Evolutionary conservation across 108 stramenopile genomes (phyloP), one percentile per base, ranked within the genome.

Genomic region (Discostella stelligeroides): DNA sequence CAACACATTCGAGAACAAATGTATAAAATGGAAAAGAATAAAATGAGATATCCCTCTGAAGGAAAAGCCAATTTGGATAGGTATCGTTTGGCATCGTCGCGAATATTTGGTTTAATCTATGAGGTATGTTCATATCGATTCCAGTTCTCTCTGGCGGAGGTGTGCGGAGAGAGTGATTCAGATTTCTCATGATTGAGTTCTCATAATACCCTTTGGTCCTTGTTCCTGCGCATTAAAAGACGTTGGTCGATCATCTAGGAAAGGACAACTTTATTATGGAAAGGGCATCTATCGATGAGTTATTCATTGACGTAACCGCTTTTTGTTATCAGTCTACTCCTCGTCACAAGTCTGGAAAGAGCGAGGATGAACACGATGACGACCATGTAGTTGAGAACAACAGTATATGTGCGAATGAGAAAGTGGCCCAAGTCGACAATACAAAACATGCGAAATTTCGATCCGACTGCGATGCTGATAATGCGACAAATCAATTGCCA

Each of bases 41-140:
- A 54, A n/a, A 88, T 84, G 62, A 71, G 86, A 55, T 80, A 65
- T 25, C 76, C 85, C 17, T 37, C 45, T 13, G 85, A 90, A 75
- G 93, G 93, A 24, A 95, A 95, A 75, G 93, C 93, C 0, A 86
- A 81, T 65, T 83, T 95, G 60, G 89, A 95, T 76, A 79, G 93
- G 70, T 78, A 38, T 29, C 83, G 93, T 10, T 30, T 92, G 42
- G 93, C 93, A 12, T 89, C 88, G 49, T 63, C 76, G 51, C 69
- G 81, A 11, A 95, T 95, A 64, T 92, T 95, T 78, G 41, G 55
- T 2, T 69, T 87, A 7, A 87, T 94, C 42, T 61, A 86, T 40
- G 87, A 91, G 75, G 75, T 72, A 38, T 25, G 62, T 60, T 50
- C 55, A 21, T 41, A 10, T 53, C n/a, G 18, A 27, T 64, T 24